A percentile compares a stretch with the other conserved stretches of the same genome.
phyloP scores from a whole-genome alignment of 805 yeast species.

The Candida sphagnicola region DNA sequence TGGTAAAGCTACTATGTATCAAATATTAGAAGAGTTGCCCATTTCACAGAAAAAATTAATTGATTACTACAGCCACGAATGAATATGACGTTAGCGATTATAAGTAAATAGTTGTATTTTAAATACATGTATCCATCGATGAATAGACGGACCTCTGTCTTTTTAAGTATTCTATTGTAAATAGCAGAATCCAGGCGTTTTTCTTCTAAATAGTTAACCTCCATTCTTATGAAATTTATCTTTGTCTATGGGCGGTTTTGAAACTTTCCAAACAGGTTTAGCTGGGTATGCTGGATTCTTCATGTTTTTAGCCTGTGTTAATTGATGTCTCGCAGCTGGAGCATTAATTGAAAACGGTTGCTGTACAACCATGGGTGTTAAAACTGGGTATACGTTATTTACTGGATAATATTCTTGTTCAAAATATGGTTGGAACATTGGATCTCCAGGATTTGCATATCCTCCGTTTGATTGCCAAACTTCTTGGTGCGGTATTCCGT shows the following conservation, averaged over 20 bases:
- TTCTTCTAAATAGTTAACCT: too few species aligned
- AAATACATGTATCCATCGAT: too few species aligned
- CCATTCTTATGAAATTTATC: not conserved
- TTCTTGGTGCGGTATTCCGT: not conserved
- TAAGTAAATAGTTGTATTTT: not conserved
- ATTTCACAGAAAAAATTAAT: conserved; percentile 44
- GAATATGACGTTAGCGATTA: conserved; percentile 2
- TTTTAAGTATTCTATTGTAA: too few species aligned
- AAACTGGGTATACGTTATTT: not conserved
- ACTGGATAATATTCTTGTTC: conserved; percentile 1
- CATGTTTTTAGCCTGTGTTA: not conserved
- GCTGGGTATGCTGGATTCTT: not conserved
- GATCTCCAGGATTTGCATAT: not conserved
- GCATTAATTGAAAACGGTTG: not conserved
- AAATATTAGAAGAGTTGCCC: conserved; percentile 34
- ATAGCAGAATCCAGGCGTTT: too few species aligned
- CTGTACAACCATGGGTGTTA: conserved; percentile 1
- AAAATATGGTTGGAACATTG: not conserved
- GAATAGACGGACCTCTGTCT: too few species aligned
- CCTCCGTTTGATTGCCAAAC: not conserved
- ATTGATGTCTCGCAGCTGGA: not conserved
- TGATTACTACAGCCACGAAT: conserved; percentile 37
- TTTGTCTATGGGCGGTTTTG: not conserved
- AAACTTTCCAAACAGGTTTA: not conserved
- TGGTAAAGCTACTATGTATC: conserved; percentile 1